Conservation (phyloP, 148 eudicot genomes). For the Fagopyrum homotropicum region DNA sequence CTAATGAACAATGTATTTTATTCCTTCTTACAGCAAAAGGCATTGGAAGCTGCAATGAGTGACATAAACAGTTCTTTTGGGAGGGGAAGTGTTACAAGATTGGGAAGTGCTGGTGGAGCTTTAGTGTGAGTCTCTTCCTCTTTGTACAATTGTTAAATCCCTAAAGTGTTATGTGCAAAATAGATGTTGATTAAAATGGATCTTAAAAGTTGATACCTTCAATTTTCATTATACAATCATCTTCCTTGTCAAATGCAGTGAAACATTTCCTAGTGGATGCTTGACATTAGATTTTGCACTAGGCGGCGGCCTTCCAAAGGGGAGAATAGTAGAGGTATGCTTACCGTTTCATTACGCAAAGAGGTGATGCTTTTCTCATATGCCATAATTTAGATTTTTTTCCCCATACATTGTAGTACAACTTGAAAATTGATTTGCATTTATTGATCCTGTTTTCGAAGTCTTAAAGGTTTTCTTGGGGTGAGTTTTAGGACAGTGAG, state of each 20-base stretch:
- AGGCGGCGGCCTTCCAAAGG: constrained; percentile 95
- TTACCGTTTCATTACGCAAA: neutral
- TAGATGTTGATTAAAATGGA: neutral
- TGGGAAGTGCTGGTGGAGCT: constrained; percentile 99
- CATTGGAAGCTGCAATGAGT: constrained; percentile 87
- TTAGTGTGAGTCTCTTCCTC: constrained; percentile 56
- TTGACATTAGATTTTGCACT: constrained; percentile 89
- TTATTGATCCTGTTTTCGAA: neutral
- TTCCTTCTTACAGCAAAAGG: constrained; percentile 67
- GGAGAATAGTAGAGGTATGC: constrained; percentile 87
- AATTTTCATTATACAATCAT: neutral
- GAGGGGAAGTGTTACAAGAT: constrained; percentile 92
- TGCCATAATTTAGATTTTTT: neutral
- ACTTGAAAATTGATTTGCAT: neutral
- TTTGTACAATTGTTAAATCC: neutral
- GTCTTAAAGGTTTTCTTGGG: neutral
- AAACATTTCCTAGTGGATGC: constrained; percentile 98
- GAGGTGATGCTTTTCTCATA: neutral
- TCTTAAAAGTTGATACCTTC: neutral
- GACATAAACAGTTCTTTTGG: constrained; percentile 94
- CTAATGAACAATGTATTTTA: constrained; percentile 1
- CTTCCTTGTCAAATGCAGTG: constrained; percentile 38
- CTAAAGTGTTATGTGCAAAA: no score
- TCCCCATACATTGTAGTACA: neutral
- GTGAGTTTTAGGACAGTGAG: neutral